Evolutionary conservation across 2,329 filamentous ascomycete species (phyloP).

Genomic region (Mycocentrospora acerina): DNA sequence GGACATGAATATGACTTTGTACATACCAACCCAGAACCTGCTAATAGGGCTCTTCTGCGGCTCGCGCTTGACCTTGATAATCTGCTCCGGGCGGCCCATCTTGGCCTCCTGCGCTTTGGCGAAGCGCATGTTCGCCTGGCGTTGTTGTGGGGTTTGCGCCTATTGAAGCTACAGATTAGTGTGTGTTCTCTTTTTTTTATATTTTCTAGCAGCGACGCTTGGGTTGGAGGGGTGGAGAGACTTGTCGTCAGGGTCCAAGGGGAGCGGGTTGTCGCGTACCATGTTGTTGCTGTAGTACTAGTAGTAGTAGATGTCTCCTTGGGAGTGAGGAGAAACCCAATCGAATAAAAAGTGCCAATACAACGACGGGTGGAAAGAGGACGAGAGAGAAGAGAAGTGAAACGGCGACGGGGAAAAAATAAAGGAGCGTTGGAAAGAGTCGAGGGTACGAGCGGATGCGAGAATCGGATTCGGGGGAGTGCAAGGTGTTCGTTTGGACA

Average conservation of each 20-base stretch:
- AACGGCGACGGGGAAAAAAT: neutral
- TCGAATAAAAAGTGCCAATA: neutral
- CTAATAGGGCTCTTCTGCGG: conserved; percentile 57
- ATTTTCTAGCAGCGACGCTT: neutral
- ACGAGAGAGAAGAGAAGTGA: neutral
- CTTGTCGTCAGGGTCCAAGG: too few relatives aligned
- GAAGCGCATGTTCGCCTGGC: conserved; percentile 78
- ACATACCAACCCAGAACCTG: conserved; percentile 62
- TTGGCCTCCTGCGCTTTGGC: conserved; percentile 70
- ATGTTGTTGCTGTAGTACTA: neutral
- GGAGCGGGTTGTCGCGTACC: too few relatives aligned
- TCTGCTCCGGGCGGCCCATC: conserved; percentile 64
- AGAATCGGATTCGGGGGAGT: conserved; percentile 17
- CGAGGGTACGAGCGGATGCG: conserved; percentile 2
- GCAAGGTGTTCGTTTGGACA: conserved; percentile 39
- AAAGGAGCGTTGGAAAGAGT: conserved; percentile 2
- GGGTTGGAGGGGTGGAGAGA: too few relatives aligned
- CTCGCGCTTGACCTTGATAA: conserved; percentile 52
- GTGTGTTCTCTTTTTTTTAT: neutral
- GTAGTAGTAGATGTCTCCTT: too few relatives aligned
- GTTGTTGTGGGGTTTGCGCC: conserved; percentile 84
- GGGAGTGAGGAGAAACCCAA: too few relatives aligned
- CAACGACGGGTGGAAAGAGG: neutral
- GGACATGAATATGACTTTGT: too few relatives aligned
- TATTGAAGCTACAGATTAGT: conserved; percentile 39